Percentiles rank a stretch among this genome's conserved stretches.
phyloP scores from a whole-genome alignment of 768 basidiomycete species.

The Lepiota brunneoincarnata region DNA sequence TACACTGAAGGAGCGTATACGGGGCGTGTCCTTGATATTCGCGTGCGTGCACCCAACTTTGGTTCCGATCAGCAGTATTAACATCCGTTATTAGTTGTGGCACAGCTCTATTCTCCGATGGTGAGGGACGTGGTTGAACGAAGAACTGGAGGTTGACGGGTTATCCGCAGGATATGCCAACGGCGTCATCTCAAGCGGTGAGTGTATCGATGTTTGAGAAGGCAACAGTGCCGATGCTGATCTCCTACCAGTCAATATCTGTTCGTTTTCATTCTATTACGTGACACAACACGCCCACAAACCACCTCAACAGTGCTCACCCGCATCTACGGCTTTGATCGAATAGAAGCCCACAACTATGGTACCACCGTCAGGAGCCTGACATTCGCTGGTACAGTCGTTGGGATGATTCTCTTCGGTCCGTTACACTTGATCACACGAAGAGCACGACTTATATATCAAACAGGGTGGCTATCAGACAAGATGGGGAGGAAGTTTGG shows the following conservation, averaged over 20 bases:
- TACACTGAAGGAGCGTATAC: slow-evolving; percentile 32
- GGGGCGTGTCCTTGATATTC: slow-evolving; percentile 77
- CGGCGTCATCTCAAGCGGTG: slow-evolving; percentile 73
- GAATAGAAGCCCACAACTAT: slow-evolving; percentile 54
- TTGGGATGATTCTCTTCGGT: slow-evolving; percentile 83
- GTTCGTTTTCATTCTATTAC: slow-evolving; percentile 35
- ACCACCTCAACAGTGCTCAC: slow-evolving; percentile 51
- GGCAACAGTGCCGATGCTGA: background rate
- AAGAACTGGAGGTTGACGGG: background rate
- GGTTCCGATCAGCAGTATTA: background rate
- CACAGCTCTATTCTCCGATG: slow-evolving; percentile 86
- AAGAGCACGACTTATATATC: background rate
- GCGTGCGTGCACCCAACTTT: slow-evolving; percentile 48
- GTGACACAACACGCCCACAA: background rate
- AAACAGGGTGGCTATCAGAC: slow-evolving; percentile 68
- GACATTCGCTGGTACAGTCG: slow-evolving; percentile 81
- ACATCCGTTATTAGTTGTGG: slow-evolving; percentile 53
- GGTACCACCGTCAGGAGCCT: slow-evolving; percentile 65
- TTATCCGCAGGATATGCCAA: slow-evolving; percentile 68
- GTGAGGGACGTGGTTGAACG: slow-evolving; percentile 30
- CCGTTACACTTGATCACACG: background rate
- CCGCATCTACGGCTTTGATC: slow-evolving; percentile 63
- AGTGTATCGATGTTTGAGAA: slow-evolving; percentile 23
- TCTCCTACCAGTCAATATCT: slow-evolving; percentile 56
- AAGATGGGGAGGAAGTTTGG: slow-evolving; percentile 85